A percentile compares a stretch with the other conserved stretches of the same genome.
Evolutionary conservation across 108 stramenopile species (phyloP).

Genomic region (Skeletonema costatum): DNA sequence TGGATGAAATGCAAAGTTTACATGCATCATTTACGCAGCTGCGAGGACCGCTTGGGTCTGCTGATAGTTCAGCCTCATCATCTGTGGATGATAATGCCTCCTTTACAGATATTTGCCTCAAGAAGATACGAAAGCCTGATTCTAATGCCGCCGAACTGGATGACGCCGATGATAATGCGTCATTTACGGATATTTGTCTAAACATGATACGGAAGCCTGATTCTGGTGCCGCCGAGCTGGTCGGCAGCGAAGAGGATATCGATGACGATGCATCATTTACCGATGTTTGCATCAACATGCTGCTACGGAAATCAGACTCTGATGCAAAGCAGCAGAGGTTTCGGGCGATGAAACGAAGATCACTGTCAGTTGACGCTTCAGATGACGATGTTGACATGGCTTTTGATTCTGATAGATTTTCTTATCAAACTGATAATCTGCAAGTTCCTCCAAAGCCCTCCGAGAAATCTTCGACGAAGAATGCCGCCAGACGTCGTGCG

Average conservation of each 20-base stretch:
- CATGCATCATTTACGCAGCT: slow-evolving; percentile 1
- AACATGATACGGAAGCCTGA: not conserved
- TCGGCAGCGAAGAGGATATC: not conserved
- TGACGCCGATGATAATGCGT: not conserved
- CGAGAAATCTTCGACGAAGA: not conserved
- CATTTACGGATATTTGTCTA: not conserved
- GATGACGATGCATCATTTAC: slow-evolving; percentile 1
- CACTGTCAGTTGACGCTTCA: not conserved
- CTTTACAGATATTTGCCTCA: not conserved
- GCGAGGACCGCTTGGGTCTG: not conserved
- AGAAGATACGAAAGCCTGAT: not conserved
- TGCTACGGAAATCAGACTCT: not conserved
- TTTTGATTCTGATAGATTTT: not conserved
- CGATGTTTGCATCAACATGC: not conserved
- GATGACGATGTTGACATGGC: not conserved
- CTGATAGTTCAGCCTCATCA: not conserved
- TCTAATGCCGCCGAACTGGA: not conserved
- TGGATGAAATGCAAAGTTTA: slow-evolving; percentile 1
- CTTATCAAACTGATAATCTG: not conserved
- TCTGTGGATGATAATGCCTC: not conserved
- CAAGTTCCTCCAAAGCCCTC: not conserved
- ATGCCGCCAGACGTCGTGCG: not conserved
- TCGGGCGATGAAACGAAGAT: not conserved
- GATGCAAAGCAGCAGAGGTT: not conserved
- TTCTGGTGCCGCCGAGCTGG: not conserved